phyloP scores from a whole-genome alignment of 352 stramenopile species.

The Phytopythium kandeliae region DNA sequence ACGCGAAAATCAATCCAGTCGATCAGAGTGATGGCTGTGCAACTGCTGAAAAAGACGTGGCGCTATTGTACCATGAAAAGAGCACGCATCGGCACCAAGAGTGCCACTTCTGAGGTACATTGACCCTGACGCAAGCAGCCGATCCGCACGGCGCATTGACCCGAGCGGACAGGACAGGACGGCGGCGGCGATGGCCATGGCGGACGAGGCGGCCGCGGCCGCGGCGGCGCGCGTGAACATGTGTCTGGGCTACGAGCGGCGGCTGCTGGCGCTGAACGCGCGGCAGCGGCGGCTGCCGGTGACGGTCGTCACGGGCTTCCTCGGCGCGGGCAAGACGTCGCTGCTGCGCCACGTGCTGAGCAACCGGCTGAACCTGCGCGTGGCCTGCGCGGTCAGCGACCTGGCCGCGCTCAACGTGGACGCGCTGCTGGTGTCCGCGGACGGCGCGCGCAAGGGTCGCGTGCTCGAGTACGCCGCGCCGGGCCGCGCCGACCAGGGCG shows the following conservation, averaged over 20 bases:
- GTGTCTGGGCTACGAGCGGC: conserved; percentile 46
- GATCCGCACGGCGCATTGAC: no score
- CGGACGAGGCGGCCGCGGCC: not conserved
- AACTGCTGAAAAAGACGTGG: no score
- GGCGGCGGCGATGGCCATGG: no score
- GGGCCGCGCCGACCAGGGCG: not conserved
- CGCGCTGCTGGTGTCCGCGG: conserved; percentile 47
- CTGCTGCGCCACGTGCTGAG: conserved; percentile 56
- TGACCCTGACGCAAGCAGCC: no score
- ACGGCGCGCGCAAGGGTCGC: conserved; percentile 11
- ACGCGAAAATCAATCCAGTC: no score
- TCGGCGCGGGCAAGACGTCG: conserved; percentile 68
- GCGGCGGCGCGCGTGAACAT: conserved; percentile 48
- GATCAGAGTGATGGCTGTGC: no score
- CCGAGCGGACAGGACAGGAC: no score
- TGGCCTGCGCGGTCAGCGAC: conserved; percentile 68
- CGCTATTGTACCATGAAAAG: no score
- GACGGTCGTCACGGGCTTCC: conserved; percentile 62
- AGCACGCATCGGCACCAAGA: no score
- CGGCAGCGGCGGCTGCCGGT: conserved; percentile 42
- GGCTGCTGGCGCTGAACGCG: conserved; percentile 43
- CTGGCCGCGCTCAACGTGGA: conserved; percentile 67
- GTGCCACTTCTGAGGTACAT: no score
- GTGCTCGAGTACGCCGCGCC: conserved; percentile 23
- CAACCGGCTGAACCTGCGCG: conserved; percentile 59